Evolutionary conservation across 2,329 filamentous ascomycete species (phyloP), one percentile per base, ranked within the genome.

Genomic region (Pseudogymnoascus sp.): DNA sequence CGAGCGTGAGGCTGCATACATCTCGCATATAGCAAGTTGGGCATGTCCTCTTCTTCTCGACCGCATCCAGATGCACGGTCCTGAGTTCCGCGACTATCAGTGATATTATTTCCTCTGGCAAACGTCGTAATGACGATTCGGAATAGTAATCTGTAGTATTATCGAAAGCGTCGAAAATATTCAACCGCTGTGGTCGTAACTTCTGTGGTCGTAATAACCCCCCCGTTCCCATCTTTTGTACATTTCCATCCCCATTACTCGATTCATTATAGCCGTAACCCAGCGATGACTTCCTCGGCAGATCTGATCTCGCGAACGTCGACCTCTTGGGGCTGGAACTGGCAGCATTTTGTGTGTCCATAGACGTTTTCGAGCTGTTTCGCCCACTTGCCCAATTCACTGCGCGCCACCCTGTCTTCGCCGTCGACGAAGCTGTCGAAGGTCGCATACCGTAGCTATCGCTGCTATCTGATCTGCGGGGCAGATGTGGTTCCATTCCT

Each of bases 1-100:
- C 34, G 18, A 84, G 63, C 9, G 80, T 77, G 42, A 86, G 71
- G 43, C 78, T 79, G 67, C 79, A 82, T 31, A 81, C 73, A 68
- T 88, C 84, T 59, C 85, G 78, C 82, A 86, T 85, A 82, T 83
- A 86, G 71, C 85, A 88, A 16, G 85, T 87, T 14, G 84, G 79
- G 69, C 85, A 88, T 72, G 83, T 85, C 36, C 74, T 73, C 66
- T 79, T 60, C 36, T 60, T 38, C 23, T 38, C 38, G 21, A 25
- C 25, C 12, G 59, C 38, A 5, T 72, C 73, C 11, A 86, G 69
- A 69, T 88, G 85, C 12, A 79, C 70, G 38, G 76, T 74, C 69
- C 79, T 82, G 16, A 88, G 73, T 62, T 81, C 78, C 40, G 77
- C 77, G 36, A 87, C 69, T n/a, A 87, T 81, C 36, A 84, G 73